Conservation (phyloP, 2,329 filamentous ascomycete genomes). For the Aspergillus proliferans region DNA sequence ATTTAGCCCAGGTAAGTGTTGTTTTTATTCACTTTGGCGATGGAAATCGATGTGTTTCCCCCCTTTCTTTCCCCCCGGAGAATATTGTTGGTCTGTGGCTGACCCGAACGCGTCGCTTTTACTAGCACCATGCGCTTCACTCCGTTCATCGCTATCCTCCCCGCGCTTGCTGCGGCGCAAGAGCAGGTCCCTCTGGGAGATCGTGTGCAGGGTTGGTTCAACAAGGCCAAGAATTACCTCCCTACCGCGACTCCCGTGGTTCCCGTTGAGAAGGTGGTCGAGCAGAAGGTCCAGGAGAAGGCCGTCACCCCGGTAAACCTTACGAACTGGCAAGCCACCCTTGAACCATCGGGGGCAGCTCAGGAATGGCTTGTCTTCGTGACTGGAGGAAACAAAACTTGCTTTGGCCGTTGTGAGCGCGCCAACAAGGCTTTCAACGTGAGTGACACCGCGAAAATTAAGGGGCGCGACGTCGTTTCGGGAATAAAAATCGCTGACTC, state of each 20-base stretch:
- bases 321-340: slow-evolving; percentile 52
- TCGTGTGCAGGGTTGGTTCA: slow-evolving; percentile 42
- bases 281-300: slow-evolving; percentile 42
- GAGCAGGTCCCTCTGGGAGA: slow-evolving; percentile 50
- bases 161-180: slow-evolving; percentile 49
- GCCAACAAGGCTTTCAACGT: slow-evolving; percentile 50
- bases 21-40: background rate
- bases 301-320: slow-evolving; percentile 49
- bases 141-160: slow-evolving; percentile 43
- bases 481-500: background rate
- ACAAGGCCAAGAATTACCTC: slow-evolving; percentile 50
- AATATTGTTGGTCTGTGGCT: slow-evolving; percentile 5
- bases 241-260: slow-evolving; percentile 41
- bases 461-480: background rate
- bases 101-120: slow-evolving; percentile 15
- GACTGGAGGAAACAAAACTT: slow-evolving; percentile 60
- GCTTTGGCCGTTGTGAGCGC: slow-evolving; percentile 53
- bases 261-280: slow-evolving; percentile 37
- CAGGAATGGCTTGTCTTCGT: slow-evolving; percentile 56
- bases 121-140: slow-evolving; percentile 48
- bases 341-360: slow-evolving; percentile 38
- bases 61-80: slow-evolving; percentile 1
- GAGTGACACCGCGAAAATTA: slow-evolving; percentile 12
- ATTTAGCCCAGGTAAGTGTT: background rate
- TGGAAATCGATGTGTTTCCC: background rate